A percentile compares a stretch with the other conserved stretches of the same genome.
Conservation (phyloP, 202 grass and related monocot species). For the Zoysia matrella region DNA sequence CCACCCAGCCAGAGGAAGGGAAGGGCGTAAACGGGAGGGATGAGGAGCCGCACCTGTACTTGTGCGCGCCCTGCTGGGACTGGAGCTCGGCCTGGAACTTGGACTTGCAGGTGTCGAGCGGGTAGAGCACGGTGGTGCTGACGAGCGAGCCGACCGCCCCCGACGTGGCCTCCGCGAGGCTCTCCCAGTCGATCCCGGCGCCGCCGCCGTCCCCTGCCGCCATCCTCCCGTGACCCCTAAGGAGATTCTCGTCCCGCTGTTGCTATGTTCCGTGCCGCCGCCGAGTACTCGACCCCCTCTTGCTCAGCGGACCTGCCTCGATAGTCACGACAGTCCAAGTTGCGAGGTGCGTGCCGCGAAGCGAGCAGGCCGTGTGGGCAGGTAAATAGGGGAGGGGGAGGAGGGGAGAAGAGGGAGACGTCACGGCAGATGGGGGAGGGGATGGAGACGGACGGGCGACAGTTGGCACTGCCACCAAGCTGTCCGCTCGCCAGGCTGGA, state of each 20-base stretch:
- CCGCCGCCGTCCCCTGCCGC: slow-evolving; percentile 51
- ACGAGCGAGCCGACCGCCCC: slow-evolving; percentile 87
- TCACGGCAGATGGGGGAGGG: background rate
- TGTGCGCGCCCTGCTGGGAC: slow-evolving; percentile 58
- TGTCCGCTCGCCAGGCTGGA: too few species aligned
- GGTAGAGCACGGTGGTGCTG: slow-evolving; percentile 91
- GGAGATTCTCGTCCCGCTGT: slow-evolving; percentile 2
- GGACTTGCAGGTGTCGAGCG: slow-evolving; percentile 96
- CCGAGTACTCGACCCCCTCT: background rate
- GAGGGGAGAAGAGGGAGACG: slow-evolving; percentile 1
- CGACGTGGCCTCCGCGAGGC: slow-evolving; percentile 88
- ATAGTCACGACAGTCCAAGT: background rate
- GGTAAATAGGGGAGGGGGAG: background rate
- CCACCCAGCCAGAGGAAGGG: background rate
- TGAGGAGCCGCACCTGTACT: slow-evolving; percentile 68
- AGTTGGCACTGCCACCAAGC: too few species aligned
- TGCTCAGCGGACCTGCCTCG: background rate
- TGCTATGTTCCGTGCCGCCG: background rate
- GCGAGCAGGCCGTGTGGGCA: background rate
- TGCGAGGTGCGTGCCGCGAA: background rate
- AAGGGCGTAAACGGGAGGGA: background rate
- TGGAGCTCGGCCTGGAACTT: slow-evolving; percentile 93
- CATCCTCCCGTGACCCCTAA: slow-evolving; percentile 22
- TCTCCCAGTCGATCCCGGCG: slow-evolving; percentile 85
- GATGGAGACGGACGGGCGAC: too few species aligned